These are phyloP conservation scores for Phytophthora brassicae DNA, from an alignment of 352 stramenopile genomes.

Conservation along the genomic window DNA sequence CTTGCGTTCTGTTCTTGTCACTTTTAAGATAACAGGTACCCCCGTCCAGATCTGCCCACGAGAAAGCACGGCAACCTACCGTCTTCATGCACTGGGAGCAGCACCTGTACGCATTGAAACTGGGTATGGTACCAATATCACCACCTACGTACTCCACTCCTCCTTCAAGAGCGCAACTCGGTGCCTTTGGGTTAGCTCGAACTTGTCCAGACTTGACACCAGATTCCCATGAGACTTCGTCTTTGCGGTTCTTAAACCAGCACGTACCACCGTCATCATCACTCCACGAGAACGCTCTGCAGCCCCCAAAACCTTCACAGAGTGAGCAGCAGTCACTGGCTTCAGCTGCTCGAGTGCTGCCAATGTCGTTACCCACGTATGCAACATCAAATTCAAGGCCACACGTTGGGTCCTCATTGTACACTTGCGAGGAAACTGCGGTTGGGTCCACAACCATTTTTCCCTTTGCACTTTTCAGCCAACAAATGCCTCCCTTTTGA, in stretches of 20 bases:
- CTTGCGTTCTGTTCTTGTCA: slow-evolving; percentile 26
- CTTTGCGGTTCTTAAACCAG: slow-evolving; percentile 48
- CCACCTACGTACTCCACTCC: slow-evolving; percentile 30
- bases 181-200: slow-evolving; percentile 17
- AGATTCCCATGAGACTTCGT: slow-evolving; percentile 13
- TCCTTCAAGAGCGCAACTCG: slow-evolving; percentile 31
- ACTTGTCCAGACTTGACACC: slow-evolving; percentile 25
- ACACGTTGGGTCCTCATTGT: slow-evolving; percentile 23
- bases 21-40: slow-evolving; percentile 72
- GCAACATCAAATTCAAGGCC: slow-evolving; percentile 30
- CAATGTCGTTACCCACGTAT: slow-evolving; percentile 38
- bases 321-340: no score
- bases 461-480: slow-evolving; percentile 39
- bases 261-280: neutral
- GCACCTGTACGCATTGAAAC: slow-evolving; percentile 23
- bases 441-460: slow-evolving; percentile 17
- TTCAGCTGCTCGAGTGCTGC: slow-evolving; percentile 2
- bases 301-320: no score
- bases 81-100: slow-evolving; percentile 35
- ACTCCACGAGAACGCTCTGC: slow-evolving; percentile 32
- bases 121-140: slow-evolving; percentile 18
- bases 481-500: slow-evolving; percentile 29
- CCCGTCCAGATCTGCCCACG: slow-evolving; percentile 46
- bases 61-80: slow-evolving; percentile 42
- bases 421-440: slow-evolving; percentile 13